phyloP scores from a whole-genome alignment of 140 eudicot species.

The Ambrosia hybrid region DNA sequence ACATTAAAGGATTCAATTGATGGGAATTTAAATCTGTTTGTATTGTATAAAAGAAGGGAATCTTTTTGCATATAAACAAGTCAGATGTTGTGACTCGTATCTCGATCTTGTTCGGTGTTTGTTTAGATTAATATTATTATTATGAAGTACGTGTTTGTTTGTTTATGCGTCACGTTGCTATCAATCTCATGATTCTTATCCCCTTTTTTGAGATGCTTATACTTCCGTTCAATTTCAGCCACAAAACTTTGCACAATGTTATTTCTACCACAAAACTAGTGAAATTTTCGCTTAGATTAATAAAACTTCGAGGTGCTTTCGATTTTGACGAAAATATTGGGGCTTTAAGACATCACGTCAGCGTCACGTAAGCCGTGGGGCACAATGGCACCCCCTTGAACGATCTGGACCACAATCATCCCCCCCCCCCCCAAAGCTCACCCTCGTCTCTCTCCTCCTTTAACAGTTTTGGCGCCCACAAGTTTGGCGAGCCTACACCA shows the following conservation, averaged over 20 bases:
- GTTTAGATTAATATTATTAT: neutral
- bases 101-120: constrained; percentile 18
- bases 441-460: too few relatives aligned
- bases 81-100: neutral
- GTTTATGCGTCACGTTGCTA: constrained; percentile 17
- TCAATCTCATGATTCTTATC: constrained; percentile 8
- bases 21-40: neutral
- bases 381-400: too few relatives aligned
- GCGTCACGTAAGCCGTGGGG: too few relatives aligned
- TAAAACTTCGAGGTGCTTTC: too few relatives aligned
- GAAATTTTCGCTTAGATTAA: neutral
- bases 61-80: neutral
- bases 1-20: constrained; percentile 13
- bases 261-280: neutral
- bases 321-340: too few relatives aligned
- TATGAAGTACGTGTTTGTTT: neutral
- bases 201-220: neutral
- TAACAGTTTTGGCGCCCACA: too few relatives aligned
- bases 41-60: neutral
- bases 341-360: too few relatives aligned
- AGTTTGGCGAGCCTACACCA: too few relatives aligned
- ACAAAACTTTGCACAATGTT: neutral
- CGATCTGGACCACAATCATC: too few relatives aligned
- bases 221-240: neutral
- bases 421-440: too few relatives aligned